phyloP scores from a whole-genome alignment of 257 asterid species.

The Ophiorrhiza pumila region DNA sequence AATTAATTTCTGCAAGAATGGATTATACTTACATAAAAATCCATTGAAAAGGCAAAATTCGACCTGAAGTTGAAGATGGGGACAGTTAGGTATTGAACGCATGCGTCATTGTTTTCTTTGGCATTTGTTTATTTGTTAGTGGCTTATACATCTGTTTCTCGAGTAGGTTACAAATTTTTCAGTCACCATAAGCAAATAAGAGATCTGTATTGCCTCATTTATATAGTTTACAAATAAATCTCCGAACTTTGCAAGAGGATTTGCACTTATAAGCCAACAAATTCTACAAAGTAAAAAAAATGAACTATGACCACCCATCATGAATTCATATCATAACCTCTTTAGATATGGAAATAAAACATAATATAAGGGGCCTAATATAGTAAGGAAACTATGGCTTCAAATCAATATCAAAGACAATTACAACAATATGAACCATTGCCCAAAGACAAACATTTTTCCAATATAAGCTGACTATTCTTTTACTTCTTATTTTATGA shows the following conservation, averaged over 20 bases:
- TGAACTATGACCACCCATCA: neutral
- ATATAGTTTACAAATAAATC: neutral
- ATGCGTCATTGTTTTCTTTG: neutral
- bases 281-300: neutral
- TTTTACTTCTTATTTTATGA: neutral
- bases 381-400: neutral
- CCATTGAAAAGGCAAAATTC: neutral
- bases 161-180: neutral
- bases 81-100: neutral
- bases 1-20: neutral
- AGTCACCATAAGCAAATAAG: neutral
- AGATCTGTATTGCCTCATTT: neutral
- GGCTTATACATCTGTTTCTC: neutral
- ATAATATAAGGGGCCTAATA: neutral
- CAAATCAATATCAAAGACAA: neutral
- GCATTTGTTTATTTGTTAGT: neutral
- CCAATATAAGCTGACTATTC: neutral
- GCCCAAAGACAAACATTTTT: neutral
- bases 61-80: neutral
- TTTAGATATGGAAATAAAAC: neutral
- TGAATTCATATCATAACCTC: neutral
- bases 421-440: neutral
- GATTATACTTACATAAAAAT: slow-evolving; percentile 5
- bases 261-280: neutral
- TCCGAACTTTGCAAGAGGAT: neutral